These are phyloP conservation scores for Pyricularia pennisetigena DNA, from an alignment of 2,329 filamentous ascomycete species.

Conservation along the genomic window DNA sequence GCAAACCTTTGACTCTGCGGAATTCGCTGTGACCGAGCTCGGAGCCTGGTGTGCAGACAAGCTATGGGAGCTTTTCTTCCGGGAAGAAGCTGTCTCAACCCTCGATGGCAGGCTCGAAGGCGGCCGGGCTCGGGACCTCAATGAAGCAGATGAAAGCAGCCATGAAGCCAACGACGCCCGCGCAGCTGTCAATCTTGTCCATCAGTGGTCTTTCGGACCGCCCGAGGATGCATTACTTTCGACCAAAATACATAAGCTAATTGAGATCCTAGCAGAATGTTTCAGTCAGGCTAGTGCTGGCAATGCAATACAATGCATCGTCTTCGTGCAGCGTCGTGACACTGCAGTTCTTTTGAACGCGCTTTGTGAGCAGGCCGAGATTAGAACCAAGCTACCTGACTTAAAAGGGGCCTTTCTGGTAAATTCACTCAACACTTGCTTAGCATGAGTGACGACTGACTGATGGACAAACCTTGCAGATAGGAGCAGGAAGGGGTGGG, in stretches of 20 bases:
- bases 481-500: conserved; percentile 9
- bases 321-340: conserved; percentile 4
- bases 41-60: conserved; percentile 80
- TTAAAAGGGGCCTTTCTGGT: conserved; percentile 3
- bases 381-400: neutral
- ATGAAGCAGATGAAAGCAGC: conserved; percentile 1
- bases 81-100: conserved; percentile 50
- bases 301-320: conserved; percentile 1
- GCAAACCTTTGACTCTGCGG: conserved; percentile 49
- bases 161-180: conserved; percentile 39
- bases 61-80: conserved; percentile 64
- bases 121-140: conserved; percentile 2
- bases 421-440: neutral
- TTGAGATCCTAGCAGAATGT: conserved; percentile 4
- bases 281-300: neutral
- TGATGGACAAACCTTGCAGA: conserved; percentile 13
- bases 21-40: conserved; percentile 52
- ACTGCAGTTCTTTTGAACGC: neutral
- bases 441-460: too few relatives aligned
- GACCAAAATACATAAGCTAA: conserved; percentile 59
- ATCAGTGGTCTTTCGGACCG: conserved; percentile 32
- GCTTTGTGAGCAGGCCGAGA: neutral
- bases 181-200: conserved; percentile 46
- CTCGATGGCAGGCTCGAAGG: conserved; percentile 44
- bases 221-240: conserved; percentile 43